Evolutionary conservation across 495 filamentous ascomycete species (phyloP), one percentile per base, ranked within the genome.

Genomic region (Podospora appendiculata): DNA sequence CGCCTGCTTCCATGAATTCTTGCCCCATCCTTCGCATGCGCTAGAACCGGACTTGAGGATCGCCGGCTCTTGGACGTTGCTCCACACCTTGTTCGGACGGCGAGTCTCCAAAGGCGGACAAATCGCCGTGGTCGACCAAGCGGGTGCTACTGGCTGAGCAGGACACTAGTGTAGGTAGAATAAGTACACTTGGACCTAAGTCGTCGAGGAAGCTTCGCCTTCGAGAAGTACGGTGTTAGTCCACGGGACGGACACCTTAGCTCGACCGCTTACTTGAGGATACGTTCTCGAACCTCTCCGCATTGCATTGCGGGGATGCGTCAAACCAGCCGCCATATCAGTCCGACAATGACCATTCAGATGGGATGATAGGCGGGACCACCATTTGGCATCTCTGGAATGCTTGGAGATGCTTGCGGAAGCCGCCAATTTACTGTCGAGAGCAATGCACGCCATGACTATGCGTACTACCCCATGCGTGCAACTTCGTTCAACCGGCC

Each of bases 361-460:
- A 42, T 47, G 13, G 44, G 44, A 11, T 53, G 55, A 54, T 53
- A 58, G 55, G 55, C 47, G 38, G 47, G 19, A 53, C 55, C 51
- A 53, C 17, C 53, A 39, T 53, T 39, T 54, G 18, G 13, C 42
- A 36, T 51, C 48, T 41, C 36, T 35, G 54, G 45, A 50, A 18
- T 32, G 33, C 10, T 48, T 17, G 48, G 41, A 49, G 3, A 32
- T 48, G 33, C 51, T 47, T 44, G 38, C 38, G 11, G 2, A 40
- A 14, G 10, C 38, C 32, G 32, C 11, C 14, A 3, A 32, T 46
- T 9, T 14, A 8, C 11, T 40, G 11, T 40, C n/a, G 2, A 3
- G 46, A 41, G 39, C 34, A 14, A 43, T 44, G 48, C 40, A 51
- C 48, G 48, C 48, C 48, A 43, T 51, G 48, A 51, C 48, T 9